Percentiles rank a stretch among this genome's conserved stretches.
Evolutionary conservation across 2,329 filamentous ascomycete genomes (phyloP).

Genomic region (Aspergillus aculeatinus): DNA sequence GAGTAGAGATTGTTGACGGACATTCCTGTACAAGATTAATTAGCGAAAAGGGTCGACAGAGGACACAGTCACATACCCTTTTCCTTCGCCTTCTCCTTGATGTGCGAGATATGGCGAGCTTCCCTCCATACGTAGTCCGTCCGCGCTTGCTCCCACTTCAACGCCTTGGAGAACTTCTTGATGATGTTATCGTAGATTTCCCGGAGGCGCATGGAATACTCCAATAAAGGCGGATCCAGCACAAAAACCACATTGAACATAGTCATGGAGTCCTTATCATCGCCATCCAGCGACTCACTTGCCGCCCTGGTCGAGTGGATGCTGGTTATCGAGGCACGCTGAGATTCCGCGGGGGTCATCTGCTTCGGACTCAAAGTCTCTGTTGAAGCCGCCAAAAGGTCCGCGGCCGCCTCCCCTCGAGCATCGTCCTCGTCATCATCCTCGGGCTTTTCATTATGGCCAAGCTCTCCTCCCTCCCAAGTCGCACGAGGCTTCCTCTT

Average conservation of each 20-base stretch:
- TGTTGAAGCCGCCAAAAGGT: conserved; percentile 31
- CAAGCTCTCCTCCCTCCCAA: conserved; percentile 34
- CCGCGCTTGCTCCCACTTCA: conserved; percentile 89
- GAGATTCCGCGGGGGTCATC: conserved; percentile 24
- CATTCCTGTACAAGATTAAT: conserved; percentile 25
- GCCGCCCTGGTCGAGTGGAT: conserved; percentile 21
- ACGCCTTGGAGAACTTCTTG: conserved; percentile 86
- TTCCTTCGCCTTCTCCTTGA: conserved; percentile 80
- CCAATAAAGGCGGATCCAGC: conserved; percentile 73
- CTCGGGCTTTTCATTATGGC: conserved; percentile 34
- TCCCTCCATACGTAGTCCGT: conserved; percentile 91
- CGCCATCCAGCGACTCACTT: conserved; percentile 27
- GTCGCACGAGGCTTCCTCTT: conserved; percentile 38
- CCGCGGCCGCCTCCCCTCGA: conserved; percentile 33
- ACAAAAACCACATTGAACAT: conserved; percentile 99
- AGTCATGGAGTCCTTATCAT: conserved; percentile 67
- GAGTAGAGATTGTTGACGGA: conserved; percentile 42
- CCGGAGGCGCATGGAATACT: conserved; percentile 68
- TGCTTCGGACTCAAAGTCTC: conserved; percentile 24
- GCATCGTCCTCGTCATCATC: conserved; percentile 36
- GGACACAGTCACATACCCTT: conserved; percentile 32
- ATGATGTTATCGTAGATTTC: conserved; percentile 88
- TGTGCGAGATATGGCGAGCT: conserved; percentile 73
- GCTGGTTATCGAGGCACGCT: conserved; percentile 24
- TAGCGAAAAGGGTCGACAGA: background rate